Conservation (phyloP, 495 filamentous ascomycete genomes). For the Chaetomidium leptoderma region DNA sequence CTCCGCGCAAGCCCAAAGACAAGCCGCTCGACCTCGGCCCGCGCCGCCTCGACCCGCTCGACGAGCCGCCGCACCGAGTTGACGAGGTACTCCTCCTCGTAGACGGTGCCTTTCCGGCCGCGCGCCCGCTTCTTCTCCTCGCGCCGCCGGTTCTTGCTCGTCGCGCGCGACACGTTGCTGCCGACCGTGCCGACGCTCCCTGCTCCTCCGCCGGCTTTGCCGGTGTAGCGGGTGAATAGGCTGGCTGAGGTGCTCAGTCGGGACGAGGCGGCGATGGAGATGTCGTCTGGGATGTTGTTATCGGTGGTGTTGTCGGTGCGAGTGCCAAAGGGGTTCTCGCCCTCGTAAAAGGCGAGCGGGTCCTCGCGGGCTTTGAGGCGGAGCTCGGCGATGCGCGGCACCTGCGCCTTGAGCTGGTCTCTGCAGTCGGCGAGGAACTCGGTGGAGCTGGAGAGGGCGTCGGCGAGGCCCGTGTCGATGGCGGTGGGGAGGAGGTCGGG, state of each 20-base stretch:
- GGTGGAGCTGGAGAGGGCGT: constrained; percentile 70
- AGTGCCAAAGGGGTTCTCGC: constrained; percentile 48
- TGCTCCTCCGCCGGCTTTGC: constrained; percentile 53
- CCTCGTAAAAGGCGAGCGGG: constrained; percentile 72
- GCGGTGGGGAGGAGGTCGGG: constrained; percentile 47
- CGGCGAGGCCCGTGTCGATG: constrained; percentile 72
- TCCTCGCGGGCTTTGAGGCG: constrained; percentile 74
- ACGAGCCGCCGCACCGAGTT: constrained; percentile 79
- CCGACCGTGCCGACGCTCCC: constrained; percentile 60
- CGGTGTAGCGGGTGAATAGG: constrained; percentile 89
- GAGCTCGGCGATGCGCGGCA: constrained; percentile 78
- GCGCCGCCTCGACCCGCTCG: constrained; percentile 70
- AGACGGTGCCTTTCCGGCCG: constrained; percentile 92
- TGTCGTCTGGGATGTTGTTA: constrained; percentile 80
- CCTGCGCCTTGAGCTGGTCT: constrained; percentile 73
- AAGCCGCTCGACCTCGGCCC: constrained; percentile 64
- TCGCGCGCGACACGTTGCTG: constrained; percentile 63
- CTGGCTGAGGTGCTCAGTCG: constrained; percentile 69
- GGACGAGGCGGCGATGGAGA: constrained; percentile 84
- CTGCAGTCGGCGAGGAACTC: constrained; percentile 92
- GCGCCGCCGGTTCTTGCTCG: constrained; percentile 72
- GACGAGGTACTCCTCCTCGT: constrained; percentile 95
- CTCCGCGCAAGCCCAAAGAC: constrained; percentile 71
- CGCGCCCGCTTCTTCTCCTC: constrained; percentile 94
- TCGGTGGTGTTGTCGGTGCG: constrained; percentile 35